These are phyloP conservation scores for Cystobasidium sp. DNA, from an alignment of 1,284 basidiomycete species.

Conservation along the genomic window DNA sequence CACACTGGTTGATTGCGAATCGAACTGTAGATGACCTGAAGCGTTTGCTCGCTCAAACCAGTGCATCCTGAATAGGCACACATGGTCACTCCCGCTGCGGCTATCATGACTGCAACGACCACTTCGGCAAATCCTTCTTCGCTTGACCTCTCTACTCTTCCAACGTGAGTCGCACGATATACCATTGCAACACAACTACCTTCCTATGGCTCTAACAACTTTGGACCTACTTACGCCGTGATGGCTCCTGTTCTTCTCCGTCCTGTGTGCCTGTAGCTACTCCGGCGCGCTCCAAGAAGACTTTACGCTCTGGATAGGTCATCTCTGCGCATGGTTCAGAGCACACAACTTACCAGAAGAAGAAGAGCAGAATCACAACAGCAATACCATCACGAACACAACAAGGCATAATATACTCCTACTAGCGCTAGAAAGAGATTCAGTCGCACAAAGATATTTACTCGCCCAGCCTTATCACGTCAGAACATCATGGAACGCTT, in stretches of 20 bases:
- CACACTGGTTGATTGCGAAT: too few species aligned
- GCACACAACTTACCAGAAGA: conserved; percentile 33
- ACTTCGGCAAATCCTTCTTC: background rate
- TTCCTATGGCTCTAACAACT: background rate
- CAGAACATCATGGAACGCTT: conserved; percentile 2
- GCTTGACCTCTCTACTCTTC: conserved; percentile 17
- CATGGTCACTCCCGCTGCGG: background rate
- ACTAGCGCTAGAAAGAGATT: conserved; percentile 28
- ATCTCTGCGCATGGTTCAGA: conserved; percentile 14
- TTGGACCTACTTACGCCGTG: background rate
- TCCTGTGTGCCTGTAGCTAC: conserved; percentile 10
- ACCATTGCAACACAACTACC: background rate
- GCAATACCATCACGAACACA: background rate
- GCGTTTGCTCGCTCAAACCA: too few species aligned
- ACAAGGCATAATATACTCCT: conserved; percentile 9
- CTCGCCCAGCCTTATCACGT: conserved; percentile 11
- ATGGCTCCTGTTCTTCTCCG: too few species aligned
- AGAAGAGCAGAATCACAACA: background rate
- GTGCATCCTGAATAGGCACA: too few species aligned
- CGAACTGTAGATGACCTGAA: too few species aligned
- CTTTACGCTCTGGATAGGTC: conserved; percentile 23
- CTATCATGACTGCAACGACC: background rate
- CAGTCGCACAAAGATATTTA: conserved; percentile 16
- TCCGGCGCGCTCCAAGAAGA: conserved; percentile 28
- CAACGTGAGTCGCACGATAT: background rate